A percentile compares a stretch with the other conserved stretches of the same genome.
These are phyloP conservation scores for Flaveria trinervia DNA, from an alignment of 129 eudicot species.

Conservation along the genomic window DNA sequence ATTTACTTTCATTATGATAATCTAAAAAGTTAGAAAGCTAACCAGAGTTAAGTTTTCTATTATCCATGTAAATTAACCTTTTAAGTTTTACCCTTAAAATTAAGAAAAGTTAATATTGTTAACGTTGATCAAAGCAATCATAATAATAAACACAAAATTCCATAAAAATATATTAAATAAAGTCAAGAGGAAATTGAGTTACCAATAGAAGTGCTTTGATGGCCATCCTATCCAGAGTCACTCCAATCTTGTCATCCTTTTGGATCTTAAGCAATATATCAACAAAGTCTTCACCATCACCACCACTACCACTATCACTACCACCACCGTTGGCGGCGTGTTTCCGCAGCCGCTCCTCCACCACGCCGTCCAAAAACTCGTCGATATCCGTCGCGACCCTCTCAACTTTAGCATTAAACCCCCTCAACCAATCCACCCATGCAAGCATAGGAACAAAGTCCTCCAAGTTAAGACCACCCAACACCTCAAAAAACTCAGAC, in stretches of 20 bases:
- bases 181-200: background rate
- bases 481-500: conserved; percentile 34
- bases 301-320: conserved; percentile 17
- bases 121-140: no score
- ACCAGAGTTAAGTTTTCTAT: no score
- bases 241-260: conserved; percentile 21
- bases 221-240: conserved; percentile 10
- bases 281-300: conserved; percentile 35
- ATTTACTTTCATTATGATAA: no score
- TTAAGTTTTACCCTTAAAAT: no score
- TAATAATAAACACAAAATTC: no score
- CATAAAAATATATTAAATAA: no score
- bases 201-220: conserved; percentile 54
- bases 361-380: conserved; percentile 40
- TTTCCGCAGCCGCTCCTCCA: conserved; percentile 36
- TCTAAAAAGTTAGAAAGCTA: no score
- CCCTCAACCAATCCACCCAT: conserved; percentile 39
- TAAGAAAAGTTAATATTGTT: no score
- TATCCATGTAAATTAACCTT: no score
- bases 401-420: conserved; percentile 30
- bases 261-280: conserved; percentile 44
- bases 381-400: conserved; percentile 34
- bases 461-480: conserved; percentile 45
- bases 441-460: conserved; percentile 48
- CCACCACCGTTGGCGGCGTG: background rate